A percentile compares a stretch with the other conserved stretches of the same genome.
These are phyloP conservation scores for Priceomyces melissophilus DNA, from an alignment of 805 yeast species.

Conservation along the genomic window DNA sequence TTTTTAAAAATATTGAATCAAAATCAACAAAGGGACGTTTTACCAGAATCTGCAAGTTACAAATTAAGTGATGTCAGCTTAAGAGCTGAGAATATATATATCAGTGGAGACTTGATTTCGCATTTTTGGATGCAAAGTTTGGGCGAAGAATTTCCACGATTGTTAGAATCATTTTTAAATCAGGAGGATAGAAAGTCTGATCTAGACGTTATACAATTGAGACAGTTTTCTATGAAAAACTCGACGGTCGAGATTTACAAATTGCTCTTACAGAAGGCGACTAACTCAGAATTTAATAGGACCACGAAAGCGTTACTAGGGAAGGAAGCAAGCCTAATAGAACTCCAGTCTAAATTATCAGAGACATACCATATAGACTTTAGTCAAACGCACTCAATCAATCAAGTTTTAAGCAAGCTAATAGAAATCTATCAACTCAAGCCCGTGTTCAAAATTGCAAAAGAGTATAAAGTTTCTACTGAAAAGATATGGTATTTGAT, in stretches of 20 bases:
- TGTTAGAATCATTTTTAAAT: conserved; percentile 26
- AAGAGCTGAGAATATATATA: conserved; percentile 20
- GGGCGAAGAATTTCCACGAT: conserved; percentile 19
- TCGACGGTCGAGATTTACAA: conserved; percentile 22
- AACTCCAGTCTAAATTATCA: conserved; percentile 27
- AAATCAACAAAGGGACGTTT: conserved; percentile 28
- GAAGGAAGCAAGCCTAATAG: conserved; percentile 29
- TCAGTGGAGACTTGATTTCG: conserved; percentile 37
- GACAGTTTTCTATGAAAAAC: conserved; percentile 14
- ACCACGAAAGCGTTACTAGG: conserved; percentile 19
- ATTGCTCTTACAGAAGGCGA: conserved; percentile 18
- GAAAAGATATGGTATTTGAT: conserved; percentile 35
- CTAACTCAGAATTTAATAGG: conserved; percentile 17
- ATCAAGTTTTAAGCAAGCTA: conserved; percentile 22
- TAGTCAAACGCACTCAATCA: conserved; percentile 22
- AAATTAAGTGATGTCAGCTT: conserved; percentile 14
- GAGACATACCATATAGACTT: conserved; percentile 34
- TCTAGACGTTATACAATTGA: conserved; percentile 14
- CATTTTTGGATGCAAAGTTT: conserved; percentile 34
- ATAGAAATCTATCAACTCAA: conserved; percentile 37
- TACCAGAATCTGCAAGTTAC: conserved; percentile 29
- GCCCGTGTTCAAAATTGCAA: conserved; percentile 26
- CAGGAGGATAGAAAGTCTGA: conserved; percentile 29
- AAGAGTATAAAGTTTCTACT: conserved; percentile 28
- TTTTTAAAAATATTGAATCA: conserved; percentile 64